These are phyloP conservation scores for Scedosporium apiospermum DNA, from an alignment of 2,329 filamentous ascomycete genomes.

Conservation along the genomic window DNA sequence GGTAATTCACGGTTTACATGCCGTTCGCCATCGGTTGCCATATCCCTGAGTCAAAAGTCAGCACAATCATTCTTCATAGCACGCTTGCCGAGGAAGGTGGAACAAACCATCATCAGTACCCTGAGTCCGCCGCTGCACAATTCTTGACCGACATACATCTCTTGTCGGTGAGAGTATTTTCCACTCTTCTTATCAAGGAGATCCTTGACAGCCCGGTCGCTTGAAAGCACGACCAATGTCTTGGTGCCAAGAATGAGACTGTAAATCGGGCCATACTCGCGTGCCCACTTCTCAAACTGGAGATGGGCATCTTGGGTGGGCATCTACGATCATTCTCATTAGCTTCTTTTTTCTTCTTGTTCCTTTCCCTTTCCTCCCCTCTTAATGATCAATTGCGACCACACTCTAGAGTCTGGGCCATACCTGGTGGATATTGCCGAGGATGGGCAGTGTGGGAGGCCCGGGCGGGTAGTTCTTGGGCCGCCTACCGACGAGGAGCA, in stretches of 20 bases:
- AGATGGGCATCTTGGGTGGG: constrained; percentile 29
- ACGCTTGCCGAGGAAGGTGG: constrained; percentile 1
- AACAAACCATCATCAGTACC: constrained; percentile 18
- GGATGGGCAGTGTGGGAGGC: constrained; percentile 37
- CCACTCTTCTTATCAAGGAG: constrained; percentile 32
- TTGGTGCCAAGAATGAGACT: constrained; percentile 39
- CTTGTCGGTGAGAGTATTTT: constrained; percentile 5
- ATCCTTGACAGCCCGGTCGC: constrained; percentile 36
- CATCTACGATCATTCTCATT: constrained; percentile 17
- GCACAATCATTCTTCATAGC: neutral
- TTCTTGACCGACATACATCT: constrained; percentile 18
- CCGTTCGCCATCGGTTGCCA: neutral
- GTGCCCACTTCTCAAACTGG: constrained; percentile 42
- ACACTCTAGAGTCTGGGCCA: neutral
- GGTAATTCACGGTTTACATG: neutral
- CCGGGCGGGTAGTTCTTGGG: constrained; percentile 30
- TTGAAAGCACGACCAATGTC: constrained; percentile 35
- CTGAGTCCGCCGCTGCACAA: constrained; percentile 20
- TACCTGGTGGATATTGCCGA: constrained; percentile 39
- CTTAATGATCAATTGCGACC: neutral
- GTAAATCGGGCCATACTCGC: constrained; percentile 41
- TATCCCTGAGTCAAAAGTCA: neutral
- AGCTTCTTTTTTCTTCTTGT: no score
- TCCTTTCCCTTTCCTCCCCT: no score
- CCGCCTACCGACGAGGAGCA: constrained; percentile 2